Percentiles rank a stretch among this genome's conserved stretches.
These are phyloP conservation scores for Fraxinus xanthoxyloides DNA, from an alignment of 305 asterid species.

Conservation along the genomic window DNA sequence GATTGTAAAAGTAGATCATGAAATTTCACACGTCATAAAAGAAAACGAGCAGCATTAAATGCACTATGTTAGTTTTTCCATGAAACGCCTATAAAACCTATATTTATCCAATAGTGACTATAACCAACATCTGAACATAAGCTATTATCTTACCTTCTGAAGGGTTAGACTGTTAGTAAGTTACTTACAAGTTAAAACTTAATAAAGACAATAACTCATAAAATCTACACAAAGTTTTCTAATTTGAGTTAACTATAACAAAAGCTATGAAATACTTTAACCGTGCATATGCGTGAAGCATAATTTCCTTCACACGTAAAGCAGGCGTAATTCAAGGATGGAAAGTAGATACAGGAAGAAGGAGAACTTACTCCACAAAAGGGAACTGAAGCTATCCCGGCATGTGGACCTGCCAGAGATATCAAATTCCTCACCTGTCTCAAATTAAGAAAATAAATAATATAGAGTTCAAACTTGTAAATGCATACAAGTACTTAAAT, in stretches of 20 bases:
- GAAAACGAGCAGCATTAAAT: neutral
- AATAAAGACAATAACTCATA: neutral
- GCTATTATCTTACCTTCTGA: neutral
- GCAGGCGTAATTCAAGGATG: neutral
- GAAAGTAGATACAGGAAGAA: neutral
- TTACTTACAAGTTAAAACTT: neutral
- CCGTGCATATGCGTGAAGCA: neutral
- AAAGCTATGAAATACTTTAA: neutral
- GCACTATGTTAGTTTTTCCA: neutral
- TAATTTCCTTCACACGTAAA: neutral
- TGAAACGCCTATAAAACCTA: neutral
- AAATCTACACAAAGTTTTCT: neutral
- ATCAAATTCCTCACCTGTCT: slow-evolving; percentile 77
- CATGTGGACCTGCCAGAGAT: slow-evolving; percentile 95
- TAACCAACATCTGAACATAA: neutral
- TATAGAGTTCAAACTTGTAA: neutral
- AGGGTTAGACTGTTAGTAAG: neutral
- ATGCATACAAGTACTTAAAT: neutral
- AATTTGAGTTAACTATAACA: neutral
- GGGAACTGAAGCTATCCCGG: slow-evolving; percentile 84
- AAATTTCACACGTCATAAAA: neutral
- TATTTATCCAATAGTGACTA: neutral
- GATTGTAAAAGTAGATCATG: slow-evolving; percentile 1
- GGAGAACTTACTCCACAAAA: slow-evolving; percentile 69
- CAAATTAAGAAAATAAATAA: slow-evolving; percentile 6